phyloP scores from a whole-genome alignment of 2,329 filamentous ascomycete genomes.

The Pseudohalonectria lignicola region DNA sequence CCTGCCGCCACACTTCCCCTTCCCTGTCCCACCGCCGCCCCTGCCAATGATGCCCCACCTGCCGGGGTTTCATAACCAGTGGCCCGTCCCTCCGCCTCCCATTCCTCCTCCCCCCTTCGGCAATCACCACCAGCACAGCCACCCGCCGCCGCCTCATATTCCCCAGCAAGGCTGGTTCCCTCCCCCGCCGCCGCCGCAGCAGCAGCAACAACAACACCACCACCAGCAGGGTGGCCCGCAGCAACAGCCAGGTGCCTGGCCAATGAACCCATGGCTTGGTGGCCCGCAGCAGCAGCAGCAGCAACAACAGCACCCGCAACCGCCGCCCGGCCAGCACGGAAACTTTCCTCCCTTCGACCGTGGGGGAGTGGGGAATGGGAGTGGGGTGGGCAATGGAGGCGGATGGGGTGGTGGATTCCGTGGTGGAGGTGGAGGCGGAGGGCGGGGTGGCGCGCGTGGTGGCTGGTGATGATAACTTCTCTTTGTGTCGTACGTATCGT shows the following conservation, averaged over 20 bases:
- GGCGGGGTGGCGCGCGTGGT: too few relatives aligned
- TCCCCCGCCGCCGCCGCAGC: background rate
- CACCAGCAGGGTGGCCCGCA: slow-evolving; percentile 1
- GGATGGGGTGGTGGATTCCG: too few relatives aligned
- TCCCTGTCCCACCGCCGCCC: background rate
- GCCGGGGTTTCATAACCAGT: slow-evolving; percentile 26
- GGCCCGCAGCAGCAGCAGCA: slow-evolving; percentile 3
- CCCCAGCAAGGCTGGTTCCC: background rate
- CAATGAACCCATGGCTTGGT: too few relatives aligned
- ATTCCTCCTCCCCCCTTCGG: background rate
- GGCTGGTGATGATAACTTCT: too few relatives aligned
- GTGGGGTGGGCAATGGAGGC: too few relatives aligned
- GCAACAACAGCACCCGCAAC: too few relatives aligned
- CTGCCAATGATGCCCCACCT: slow-evolving; percentile 15
- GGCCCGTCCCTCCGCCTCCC: slow-evolving; percentile 28
- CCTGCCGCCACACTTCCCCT: slow-evolving; percentile 6
- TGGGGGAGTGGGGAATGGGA: too few relatives aligned
- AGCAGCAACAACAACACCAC: background rate
- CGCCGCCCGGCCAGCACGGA: too few relatives aligned
- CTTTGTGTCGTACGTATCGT: too few relatives aligned
- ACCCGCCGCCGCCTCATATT: background rate
- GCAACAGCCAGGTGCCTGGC: too few relatives aligned
- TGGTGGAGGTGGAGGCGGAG: too few relatives aligned
- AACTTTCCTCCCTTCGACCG: too few relatives aligned
- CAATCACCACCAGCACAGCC: background rate